Evolutionary conservation across 148 eudicot genomes (phyloP).

Genomic region (Fagopyrum homotropicum): DNA sequence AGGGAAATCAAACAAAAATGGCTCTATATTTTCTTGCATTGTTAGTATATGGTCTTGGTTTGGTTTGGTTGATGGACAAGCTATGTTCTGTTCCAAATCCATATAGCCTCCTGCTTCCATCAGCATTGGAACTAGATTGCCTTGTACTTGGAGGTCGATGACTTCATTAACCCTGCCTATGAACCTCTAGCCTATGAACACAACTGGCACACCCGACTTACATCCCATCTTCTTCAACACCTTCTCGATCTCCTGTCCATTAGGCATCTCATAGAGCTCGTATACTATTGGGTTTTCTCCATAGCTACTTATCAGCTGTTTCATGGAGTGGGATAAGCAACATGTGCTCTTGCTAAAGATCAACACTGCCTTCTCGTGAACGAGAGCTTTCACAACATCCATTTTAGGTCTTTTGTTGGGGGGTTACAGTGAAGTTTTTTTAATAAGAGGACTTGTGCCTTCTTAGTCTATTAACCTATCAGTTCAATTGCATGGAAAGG

Average conservation of each 20-base stretch:
- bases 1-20: background rate
- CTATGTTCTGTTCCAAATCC: background rate
- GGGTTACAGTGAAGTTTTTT: background rate
- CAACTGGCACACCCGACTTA: slow-evolving; percentile 23
- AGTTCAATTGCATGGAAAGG: no score
- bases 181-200: slow-evolving; percentile 7
- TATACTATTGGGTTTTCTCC: slow-evolving; percentile 43
- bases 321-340: slow-evolving; percentile 42
- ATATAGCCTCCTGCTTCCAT: slow-evolving; percentile 8
- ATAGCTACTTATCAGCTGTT: slow-evolving; percentile 33
- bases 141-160: slow-evolving; percentile 2
- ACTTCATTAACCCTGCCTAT: background rate
- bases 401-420: background rate
- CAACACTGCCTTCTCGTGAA: slow-evolving; percentile 37
- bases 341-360: slow-evolving; percentile 49
- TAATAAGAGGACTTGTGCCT: background rate
- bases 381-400: slow-evolving; percentile 8
- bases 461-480: no score
- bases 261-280: slow-evolving; percentile 40
- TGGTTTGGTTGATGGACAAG: no score
- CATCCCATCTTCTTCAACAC: slow-evolving; percentile 30
- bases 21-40: background rate
- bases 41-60: background rate
- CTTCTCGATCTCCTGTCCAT: slow-evolving; percentile 38
- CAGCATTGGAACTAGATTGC: background rate